Evolutionary conservation across 768 basidiomycete genomes (phyloP).

Genomic region (Lactarius sanguifluus): DNA sequence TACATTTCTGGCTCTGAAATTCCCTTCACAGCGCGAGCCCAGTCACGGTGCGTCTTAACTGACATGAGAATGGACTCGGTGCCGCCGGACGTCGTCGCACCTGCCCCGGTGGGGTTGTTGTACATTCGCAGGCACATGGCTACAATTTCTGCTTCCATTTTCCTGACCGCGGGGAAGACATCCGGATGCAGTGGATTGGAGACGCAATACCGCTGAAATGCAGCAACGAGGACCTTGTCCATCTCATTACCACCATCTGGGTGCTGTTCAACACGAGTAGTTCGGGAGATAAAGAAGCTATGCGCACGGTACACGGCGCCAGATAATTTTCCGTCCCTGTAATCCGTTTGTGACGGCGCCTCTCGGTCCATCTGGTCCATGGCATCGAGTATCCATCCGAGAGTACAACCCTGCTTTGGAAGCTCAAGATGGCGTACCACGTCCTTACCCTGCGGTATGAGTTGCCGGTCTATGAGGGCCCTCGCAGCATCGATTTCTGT

Average conservation of each 20-base stretch:
- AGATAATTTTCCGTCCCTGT: constrained; percentile 72
- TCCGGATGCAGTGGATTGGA: constrained; percentile 93
- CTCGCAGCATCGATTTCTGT: constrained; percentile 64
- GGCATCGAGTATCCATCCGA: constrained; percentile 74
- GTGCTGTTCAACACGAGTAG: neutral
- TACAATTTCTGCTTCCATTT: constrained; percentile 97
- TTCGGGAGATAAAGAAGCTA: constrained; percentile 2
- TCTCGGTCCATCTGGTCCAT: constrained; percentile 80
- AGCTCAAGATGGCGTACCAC: constrained; percentile 66
- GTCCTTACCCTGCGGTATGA: constrained; percentile 62
- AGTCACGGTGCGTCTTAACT: constrained; percentile 91
- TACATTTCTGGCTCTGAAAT: constrained; percentile 93
- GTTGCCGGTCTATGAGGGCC: constrained; percentile 61
- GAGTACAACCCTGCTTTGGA: constrained; percentile 59
- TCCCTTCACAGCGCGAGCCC: constrained; percentile 82
- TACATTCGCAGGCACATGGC: constrained; percentile 85
- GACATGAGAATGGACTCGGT: constrained; percentile 98
- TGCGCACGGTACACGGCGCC: constrained; percentile 83
- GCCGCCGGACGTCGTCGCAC: constrained; percentile 92
- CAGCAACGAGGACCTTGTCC: constrained; percentile 72
- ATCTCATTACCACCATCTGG: constrained; percentile 83
- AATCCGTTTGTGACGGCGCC: constrained; percentile 48
- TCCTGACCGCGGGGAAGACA: constrained; percentile 86
- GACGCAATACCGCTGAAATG: constrained; percentile 78
- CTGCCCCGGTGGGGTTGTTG: constrained; percentile 81